These are phyloP conservation scores for Eutrema yunnanense DNA, from an alignment of 345 rosid species.

Conservation along the genomic window DNA sequence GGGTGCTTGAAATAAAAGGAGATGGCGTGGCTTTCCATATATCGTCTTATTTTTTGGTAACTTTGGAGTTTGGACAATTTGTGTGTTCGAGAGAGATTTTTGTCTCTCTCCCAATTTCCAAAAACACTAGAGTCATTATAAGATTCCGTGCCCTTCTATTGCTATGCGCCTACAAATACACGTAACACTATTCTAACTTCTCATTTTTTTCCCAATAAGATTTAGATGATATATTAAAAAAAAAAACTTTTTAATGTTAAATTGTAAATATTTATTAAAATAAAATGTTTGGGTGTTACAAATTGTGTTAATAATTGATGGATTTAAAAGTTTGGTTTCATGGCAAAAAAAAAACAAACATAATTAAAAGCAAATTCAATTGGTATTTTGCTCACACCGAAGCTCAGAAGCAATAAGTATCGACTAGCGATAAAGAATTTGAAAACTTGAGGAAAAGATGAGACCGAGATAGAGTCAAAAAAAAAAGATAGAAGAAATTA, in stretches of 20 bases:
- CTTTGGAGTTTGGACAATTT: not conserved
- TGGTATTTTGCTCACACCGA: too few relatives aligned
- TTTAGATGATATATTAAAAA: not conserved
- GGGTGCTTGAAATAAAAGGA: constrained; percentile 13
- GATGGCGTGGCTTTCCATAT: constrained; percentile 4
- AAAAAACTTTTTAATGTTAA: not conserved
- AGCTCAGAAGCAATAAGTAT: too few relatives aligned
- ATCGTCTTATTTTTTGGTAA: constrained; percentile 4
- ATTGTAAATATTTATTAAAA: too few relatives aligned
- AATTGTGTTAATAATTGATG: too few relatives aligned
- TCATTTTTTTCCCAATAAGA: not conserved
- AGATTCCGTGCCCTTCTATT: not conserved
- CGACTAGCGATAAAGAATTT: too few relatives aligned
- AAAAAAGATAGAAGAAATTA: too few relatives aligned
- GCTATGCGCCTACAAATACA: constrained; percentile 1
- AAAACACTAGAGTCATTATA: not conserved
- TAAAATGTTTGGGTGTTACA: too few relatives aligned
- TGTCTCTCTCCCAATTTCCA: constrained; percentile 10
- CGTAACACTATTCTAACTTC: constrained; percentile 23
- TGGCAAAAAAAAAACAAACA: too few relatives aligned
- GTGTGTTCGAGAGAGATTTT: not conserved
- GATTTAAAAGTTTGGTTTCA: too few relatives aligned
- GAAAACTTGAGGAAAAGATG: too few relatives aligned
- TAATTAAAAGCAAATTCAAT: too few relatives aligned
- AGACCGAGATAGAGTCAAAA: too few relatives aligned